Evolutionary conservation across 768 basidiomycete genomes (phyloP), one percentile per base, ranked within the genome.

Genomic region (Brasilioporus rufonigricans): DNA sequence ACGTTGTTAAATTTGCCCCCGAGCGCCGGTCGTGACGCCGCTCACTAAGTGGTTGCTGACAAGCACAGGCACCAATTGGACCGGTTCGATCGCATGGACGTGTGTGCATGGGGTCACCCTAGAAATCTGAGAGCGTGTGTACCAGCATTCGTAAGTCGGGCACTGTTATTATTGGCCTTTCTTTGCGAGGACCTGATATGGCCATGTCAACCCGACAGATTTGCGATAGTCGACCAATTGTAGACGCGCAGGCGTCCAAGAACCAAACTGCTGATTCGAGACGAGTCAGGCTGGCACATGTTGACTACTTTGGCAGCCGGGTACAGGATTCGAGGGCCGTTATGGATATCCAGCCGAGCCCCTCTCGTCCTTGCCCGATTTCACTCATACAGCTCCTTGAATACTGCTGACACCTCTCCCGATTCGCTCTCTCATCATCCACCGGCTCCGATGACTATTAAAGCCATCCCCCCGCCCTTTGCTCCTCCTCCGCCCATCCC

Each of bases 251-350:
- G 50, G 40, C 49, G 14, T 44, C 32, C 61, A 50, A 56, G 65
- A 64, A 55, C 55, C 52, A 53, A 46, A 38, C 62, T 49, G 47
- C 68, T 71, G 67, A 73, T 69, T 73, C 70, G 65, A 66, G 57
- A 60, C 71, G 74, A 79, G 77, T 79, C 77, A 79, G 68, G 26
- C 51, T 67, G 61, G 65, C 68, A 74, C 69, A 70, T 61, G 64
- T 68, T 68, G 68, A 69, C 69, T 47, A 54, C 60, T 71, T 71
- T 75, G 72, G 68, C 69, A 65, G 56, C 63, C 59, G 29, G 49
- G 58, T 65, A 61, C 62, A 69, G 62, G 55, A 52, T 71, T 68
- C 66, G 70, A 66, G 61, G 62, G 56, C 64, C 65, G 57, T 65
- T 43, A 62, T 60, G 67, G 55, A 61, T 66, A 51, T 59, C 58